Evolutionary conservation across 2,329 filamentous ascomycete genomes (phyloP).

Genomic region (Cladobotryum protrusum): DNA sequence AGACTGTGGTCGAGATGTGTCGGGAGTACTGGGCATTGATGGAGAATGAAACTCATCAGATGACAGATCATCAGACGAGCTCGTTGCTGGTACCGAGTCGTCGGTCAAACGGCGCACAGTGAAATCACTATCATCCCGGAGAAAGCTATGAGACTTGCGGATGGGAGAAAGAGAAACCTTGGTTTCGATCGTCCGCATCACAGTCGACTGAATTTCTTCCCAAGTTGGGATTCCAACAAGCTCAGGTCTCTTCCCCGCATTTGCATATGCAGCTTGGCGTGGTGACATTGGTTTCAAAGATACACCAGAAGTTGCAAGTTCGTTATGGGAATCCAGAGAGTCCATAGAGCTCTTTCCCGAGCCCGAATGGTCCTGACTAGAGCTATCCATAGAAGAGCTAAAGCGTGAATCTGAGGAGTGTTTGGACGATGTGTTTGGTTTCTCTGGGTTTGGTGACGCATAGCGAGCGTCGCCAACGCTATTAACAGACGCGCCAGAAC

Average conservation of each 20-base stretch:
- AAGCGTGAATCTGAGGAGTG: not conserved
- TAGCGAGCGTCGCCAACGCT: not conserved
- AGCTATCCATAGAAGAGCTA: not conserved
- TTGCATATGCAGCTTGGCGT: not conserved
- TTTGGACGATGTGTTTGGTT: not conserved
- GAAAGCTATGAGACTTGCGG: slow-evolving; percentile 6
- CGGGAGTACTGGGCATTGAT: slow-evolving; percentile 32
- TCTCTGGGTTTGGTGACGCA: not conserved
- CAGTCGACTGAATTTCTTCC: slow-evolving; percentile 16
- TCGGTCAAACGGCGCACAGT: slow-evolving; percentile 9
- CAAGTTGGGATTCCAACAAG: slow-evolving; percentile 12
- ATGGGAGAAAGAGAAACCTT: slow-evolving; percentile 14
- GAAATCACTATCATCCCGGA: slow-evolving; percentile 12
- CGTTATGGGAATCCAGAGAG: not conserved
- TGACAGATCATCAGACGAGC: slow-evolving; percentile 33
- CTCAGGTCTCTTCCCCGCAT: slow-evolving; percentile 1
- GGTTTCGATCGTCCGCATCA: slow-evolving; percentile 15
- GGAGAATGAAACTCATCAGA: slow-evolving; percentile 32
- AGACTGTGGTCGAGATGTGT: slow-evolving; percentile 35
- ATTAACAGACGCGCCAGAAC: not conserved
- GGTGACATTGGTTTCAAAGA: slow-evolving; percentile 1
- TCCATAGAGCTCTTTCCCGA: not conserved
- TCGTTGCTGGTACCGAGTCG: slow-evolving; percentile 15
- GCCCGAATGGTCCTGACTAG: not conserved
- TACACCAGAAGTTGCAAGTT: slow-evolving; percentile 3